phyloP scores from a whole-genome alignment of 306 rosid genomes.

The Begonia masoniana region DNA sequence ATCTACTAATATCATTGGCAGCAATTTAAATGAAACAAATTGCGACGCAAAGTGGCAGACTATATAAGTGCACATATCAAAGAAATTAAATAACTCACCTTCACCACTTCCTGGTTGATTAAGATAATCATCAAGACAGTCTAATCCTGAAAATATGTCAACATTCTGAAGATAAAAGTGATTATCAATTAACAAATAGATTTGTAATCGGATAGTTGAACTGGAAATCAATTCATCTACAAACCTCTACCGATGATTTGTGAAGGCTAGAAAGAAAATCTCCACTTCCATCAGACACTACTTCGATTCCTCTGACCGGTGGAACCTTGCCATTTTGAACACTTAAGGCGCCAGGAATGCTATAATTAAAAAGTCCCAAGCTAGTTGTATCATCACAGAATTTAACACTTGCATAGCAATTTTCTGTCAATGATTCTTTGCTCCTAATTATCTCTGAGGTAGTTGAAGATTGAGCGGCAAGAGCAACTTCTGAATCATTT shows the following conservation, averaged over 20 bases:
- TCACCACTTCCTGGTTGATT: constrained; percentile 24
- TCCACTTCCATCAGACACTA: constrained; percentile 15
- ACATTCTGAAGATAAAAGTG: constrained; percentile 29
- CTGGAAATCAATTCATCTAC: constrained; percentile 2
- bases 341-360: constrained; percentile 17
- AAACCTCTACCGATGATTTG: constrained; percentile 44
- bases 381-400: constrained; percentile 14
- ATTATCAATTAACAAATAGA: constrained; percentile 5
- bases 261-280: constrained; percentile 28
- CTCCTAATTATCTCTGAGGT: background rate
- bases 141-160: constrained; percentile 45
- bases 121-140: constrained; percentile 39
- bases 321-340: constrained; percentile 16
- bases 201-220: background rate
- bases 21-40: too few relatives aligned
- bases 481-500: too few relatives aligned
- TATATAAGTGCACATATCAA: background rate
- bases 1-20: too few relatives aligned
- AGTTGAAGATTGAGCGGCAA: too few relatives aligned
- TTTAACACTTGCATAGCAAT: constrained; percentile 13
- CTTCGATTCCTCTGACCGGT: constrained; percentile 17
- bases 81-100: constrained; percentile 19
- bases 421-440: background rate
- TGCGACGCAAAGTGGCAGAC: too few relatives aligned
- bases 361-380: constrained; percentile 18